These are phyloP conservation scores for Fagus sylvatica DNA, from an alignment of 306 rosid genomes.

Conservation along the genomic window DNA sequence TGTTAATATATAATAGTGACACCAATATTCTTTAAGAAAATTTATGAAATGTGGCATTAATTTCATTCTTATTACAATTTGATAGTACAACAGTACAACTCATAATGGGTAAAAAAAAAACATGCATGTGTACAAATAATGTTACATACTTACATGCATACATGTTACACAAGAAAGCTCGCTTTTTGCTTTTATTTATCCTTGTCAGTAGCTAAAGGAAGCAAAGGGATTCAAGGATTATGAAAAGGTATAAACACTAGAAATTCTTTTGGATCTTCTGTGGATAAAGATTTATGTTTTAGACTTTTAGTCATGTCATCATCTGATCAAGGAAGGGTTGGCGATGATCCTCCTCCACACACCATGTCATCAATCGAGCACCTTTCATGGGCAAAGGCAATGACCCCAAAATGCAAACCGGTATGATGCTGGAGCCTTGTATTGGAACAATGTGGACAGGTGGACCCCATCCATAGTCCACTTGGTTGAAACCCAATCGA, in stretches of 20 bases:
- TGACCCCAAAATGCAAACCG: conserved; percentile 58
- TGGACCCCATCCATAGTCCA: conserved; percentile 72
- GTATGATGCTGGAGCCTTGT: conserved; percentile 56
- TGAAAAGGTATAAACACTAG: background rate
- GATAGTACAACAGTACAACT: too few relatives aligned
- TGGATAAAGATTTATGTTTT: background rate
- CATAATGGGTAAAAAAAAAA: too few relatives aligned
- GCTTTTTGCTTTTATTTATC: background rate
- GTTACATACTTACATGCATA: too few relatives aligned
- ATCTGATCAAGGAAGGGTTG: conserved; percentile 42
- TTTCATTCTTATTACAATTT: too few relatives aligned
- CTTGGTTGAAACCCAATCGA: conserved; percentile 64
- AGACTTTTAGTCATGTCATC: background rate
- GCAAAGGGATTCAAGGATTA: background rate
- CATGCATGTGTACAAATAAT: too few relatives aligned
- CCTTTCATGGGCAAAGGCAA: conserved; percentile 52
- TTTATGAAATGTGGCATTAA: too few relatives aligned
- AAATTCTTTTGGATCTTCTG: background rate
- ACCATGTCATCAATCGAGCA: conserved; percentile 72
- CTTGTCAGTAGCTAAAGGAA: background rate
- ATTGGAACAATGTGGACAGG: conserved; percentile 62
- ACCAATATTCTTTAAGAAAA: too few relatives aligned
- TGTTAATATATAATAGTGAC: too few relatives aligned
- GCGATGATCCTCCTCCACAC: conserved; percentile 51
- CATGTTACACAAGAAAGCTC: too few relatives aligned